A percentile compares a stretch with the other conserved stretches of the same genome.
phyloP scores from a whole-genome alignment of 2,329 filamentous ascomycete species.

The Plectosphaerella plurivora region DNA sequence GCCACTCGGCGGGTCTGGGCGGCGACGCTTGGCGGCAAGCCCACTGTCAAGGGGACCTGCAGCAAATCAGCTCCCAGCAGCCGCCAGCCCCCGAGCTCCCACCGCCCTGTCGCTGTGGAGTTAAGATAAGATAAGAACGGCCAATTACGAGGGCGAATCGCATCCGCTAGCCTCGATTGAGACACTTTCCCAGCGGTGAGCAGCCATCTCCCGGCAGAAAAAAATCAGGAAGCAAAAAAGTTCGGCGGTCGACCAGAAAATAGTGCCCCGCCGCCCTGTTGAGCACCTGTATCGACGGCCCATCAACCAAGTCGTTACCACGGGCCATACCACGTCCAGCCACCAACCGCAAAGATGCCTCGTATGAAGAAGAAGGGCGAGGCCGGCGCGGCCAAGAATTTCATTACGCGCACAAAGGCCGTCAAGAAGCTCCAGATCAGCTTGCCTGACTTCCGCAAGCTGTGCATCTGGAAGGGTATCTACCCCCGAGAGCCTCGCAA shows the following conservation, averaged over 20 bases:
- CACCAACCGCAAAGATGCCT: constrained; percentile 45
- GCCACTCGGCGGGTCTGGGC: constrained; percentile 17
- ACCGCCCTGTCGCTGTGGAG: background rate
- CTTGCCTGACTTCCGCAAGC: constrained; percentile 91
- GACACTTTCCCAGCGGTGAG: background rate
- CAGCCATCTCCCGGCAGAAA: background rate
- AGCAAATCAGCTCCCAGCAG: background rate
- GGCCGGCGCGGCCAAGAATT: constrained; percentile 94
- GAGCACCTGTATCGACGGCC: background rate
- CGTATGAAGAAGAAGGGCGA: constrained; percentile 90
- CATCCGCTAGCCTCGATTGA: background rate
- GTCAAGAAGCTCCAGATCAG: constrained; percentile 97
- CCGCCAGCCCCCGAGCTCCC: background rate
- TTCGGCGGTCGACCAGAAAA: constrained; percentile 2
- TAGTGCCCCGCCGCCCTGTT: background rate
- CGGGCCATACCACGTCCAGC: background rate
- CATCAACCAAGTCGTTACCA: background rate
- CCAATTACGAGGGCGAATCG: background rate
- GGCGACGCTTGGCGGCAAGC: background rate
- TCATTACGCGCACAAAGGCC: constrained; percentile 93
- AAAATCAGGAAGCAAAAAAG: constrained; percentile 2
- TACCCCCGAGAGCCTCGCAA: constrained; percentile 95
- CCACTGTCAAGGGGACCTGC: background rate
- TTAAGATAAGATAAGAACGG: background rate
- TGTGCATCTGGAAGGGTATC: constrained; percentile 99